A percentile compares a stretch with the other conserved stretches of the same genome.
Evolutionary conservation across 192 early-diverging fungal species (phyloP).

Genomic region (Anaeromyces robustus): DNA sequence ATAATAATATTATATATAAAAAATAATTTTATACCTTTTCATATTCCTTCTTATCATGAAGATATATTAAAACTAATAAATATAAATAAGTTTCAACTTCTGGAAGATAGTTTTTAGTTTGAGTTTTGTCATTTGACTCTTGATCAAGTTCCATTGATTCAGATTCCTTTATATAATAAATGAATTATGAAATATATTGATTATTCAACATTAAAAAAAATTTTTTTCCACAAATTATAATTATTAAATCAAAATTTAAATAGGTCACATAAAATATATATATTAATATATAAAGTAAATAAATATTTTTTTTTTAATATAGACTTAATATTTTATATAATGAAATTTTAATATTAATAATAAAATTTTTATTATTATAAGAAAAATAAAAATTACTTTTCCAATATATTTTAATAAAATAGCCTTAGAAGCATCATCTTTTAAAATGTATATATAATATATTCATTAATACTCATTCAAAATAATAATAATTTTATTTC

Average conservation of each 20-base stretch:
- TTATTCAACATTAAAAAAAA: too few relatives aligned
- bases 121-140: background rate
- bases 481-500: too few relatives aligned
- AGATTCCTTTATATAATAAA: conserved; percentile 6
- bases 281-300: too few relatives aligned
- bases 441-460: background rate
- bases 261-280: too few relatives aligned
- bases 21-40: conserved; percentile 30
- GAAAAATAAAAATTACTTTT: background rate
- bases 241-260: too few relatives aligned
- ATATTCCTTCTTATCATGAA: conserved; percentile 60
- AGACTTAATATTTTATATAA: too few relatives aligned
- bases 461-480: too few relatives aligned
- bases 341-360: too few relatives aligned
- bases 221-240: too few relatives aligned
- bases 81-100: conserved; percentile 78
- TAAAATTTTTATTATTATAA: too few relatives aligned
- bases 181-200: too few relatives aligned
- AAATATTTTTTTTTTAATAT: too few relatives aligned
- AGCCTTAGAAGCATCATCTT: background rate
- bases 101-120: conserved; percentile 30
- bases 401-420: background rate
- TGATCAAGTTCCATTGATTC: conserved; percentile 29
- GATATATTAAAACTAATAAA: conserved; percentile 59
- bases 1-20: background rate